Base-by-base conservation (phyloP, 2,329 filamentous ascomycete species). In the Alternaria consortialis region DNA sequence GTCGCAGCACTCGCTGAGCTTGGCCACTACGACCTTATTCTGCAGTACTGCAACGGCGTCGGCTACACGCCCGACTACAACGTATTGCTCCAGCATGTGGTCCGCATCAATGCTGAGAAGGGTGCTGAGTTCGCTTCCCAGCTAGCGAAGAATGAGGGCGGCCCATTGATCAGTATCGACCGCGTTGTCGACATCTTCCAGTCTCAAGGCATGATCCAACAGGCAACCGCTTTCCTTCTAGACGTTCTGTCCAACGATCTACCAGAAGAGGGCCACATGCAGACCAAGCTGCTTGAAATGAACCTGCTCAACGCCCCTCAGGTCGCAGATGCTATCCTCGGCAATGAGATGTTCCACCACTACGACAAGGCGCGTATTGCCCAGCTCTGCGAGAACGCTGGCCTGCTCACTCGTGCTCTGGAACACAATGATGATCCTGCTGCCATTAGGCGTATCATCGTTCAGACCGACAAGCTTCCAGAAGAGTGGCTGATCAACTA, bases 181-280 rank as follows among this genome's bases (percentile, higher is more conserved):
- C 92, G 94, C 47, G 94, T 97, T 25, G 93, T 97, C 50, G 95
- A 99, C 79, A 93, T 99, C 61, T 99, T 99, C 89, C 91, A 97
- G 80, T 94, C 94, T 9, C 95, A 99, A 80, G 94, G 93, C 74
- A 95, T 98, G 93, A 88, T 98, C 51, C 96, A 98, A 78, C 93
- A 97, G 80, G 94, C 94, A 7, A 99, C 96, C 3, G 94, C 94
- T n/a, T 99, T 99, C 87, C 83, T 99, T 53, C 87, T 99, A 27
- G 95, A 99, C 80, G 94, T 94, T 2, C 86, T 99, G 34, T 95
- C 97, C 80, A 93, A 95, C 70, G 97, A 99, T 83, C 91, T 90
- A 72, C 93, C 93, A 0, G 95, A 99, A 79, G 94, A 99, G 76
- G 94, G 90, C 39, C 90, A 94, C 69, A 85, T 99, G 39, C 95